Percentiles rank a stretch among this genome's conserved stretches.
phyloP scores from a whole-genome alignment of 23 red algal species.

The Gracilaria domingensis region DNA sequence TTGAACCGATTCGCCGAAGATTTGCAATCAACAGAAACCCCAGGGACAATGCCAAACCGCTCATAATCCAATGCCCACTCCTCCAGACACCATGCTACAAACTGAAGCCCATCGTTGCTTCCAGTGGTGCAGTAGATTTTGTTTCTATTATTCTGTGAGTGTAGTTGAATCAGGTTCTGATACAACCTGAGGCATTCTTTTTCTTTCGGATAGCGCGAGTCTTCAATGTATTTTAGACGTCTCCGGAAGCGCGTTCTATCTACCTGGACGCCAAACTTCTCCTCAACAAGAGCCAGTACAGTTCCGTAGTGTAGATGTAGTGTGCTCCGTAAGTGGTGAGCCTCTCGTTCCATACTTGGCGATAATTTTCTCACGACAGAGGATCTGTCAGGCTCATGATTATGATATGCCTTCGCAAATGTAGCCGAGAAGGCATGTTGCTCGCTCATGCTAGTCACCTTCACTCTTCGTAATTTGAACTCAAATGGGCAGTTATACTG shows the following conservation, averaged over 20 bases:
- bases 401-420: too few relatives aligned
- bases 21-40: background rate
- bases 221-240: background rate
- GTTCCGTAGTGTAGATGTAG: background rate
- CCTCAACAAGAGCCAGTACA: background rate
- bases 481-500: background rate
- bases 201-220: background rate
- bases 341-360: background rate
- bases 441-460: background rate
- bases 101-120: background rate
- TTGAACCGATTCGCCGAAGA: background rate
- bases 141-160: background rate
- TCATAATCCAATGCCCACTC: constrained; percentile 13
- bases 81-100: background rate
- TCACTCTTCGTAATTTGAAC: background rate
- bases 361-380: background rate
- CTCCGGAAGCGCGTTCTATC: background rate
- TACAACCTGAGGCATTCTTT: background rate
- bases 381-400: too few relatives aligned
- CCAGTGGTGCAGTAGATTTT: background rate
- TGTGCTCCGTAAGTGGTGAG: background rate
- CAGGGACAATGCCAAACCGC: background rate
- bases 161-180: background rate
- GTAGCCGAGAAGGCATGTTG: too few relatives aligned
- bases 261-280: background rate